Base-by-base conservation (phyloP, 2,329 filamentous ascomycete species). In the Emericellopsis cladophorae region DNA sequence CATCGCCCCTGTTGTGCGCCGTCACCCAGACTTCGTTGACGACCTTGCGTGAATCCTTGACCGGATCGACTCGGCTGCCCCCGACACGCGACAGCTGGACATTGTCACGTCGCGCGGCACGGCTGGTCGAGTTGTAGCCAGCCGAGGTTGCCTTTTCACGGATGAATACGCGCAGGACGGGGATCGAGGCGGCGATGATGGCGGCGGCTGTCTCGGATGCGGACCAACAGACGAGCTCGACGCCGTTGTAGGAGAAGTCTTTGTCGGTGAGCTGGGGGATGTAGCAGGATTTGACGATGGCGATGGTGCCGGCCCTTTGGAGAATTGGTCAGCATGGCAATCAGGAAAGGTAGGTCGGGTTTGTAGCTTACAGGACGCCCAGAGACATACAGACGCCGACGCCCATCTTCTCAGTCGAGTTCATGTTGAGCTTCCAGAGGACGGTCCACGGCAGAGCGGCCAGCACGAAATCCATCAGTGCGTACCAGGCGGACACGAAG, bases 341-440 rank as follows among this genome's bases (percentile, higher is more conserved):
- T 22, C 21, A 6, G 21, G 16, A 12, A 36, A 5, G 14, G 10
- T 31, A 21, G n/a, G 29, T n/a, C 5, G 12, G 8, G 16, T 7
- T 40, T 12, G 15, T 4, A 15, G 31, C 58, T 48, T 49, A 62
- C 60, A 66, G 61, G 2, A 66, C 42, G 1, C 64, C 63, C 51
- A 66, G 59, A 45, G 59, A 62, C 64, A 67, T 65, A 8, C 62
- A 62, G 2, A 61, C 46, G 10, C 58, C 47, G 1, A 64, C 60
- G 4, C 63, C 61, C 12, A 62, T 45, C 41, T 65, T 64, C 38
- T 66, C 64, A 43, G 57, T 60, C 23, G 47, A 49, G 42, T 53
- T 60, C 57, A 66, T 64, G 9, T 54, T 54, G 14, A 64, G 48
- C 1, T 51, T 52, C 60, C 58, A 61, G 35, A 67, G 58, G 9